A percentile compares a stretch with the other conserved stretches of the same genome.
These are phyloP conservation scores for Cryphonectria radicalis DNA, from an alignment of 2,329 filamentous ascomycete species.

Conservation along the genomic window DNA sequence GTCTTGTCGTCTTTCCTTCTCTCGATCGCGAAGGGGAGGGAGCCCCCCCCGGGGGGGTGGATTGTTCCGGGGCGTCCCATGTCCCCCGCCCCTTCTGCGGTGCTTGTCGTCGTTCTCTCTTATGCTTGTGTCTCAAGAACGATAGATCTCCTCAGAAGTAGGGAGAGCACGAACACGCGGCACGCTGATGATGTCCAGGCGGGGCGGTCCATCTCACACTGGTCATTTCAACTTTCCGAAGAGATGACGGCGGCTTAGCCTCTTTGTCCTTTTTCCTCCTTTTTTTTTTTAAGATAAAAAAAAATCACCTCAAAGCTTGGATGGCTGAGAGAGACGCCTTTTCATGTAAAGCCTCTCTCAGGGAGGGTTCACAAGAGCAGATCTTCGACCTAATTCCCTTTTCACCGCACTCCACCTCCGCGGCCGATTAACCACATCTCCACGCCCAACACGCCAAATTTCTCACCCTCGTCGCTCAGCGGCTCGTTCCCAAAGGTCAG, in stretches of 20 bases:
- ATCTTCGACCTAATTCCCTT: neutral
- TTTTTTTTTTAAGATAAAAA: no score
- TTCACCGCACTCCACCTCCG: conserved; percentile 21
- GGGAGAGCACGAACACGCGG: neutral
- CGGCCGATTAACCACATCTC: conserved; percentile 90
- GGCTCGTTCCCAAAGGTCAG: conserved; percentile 95
- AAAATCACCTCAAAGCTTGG: neutral
- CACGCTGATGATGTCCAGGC: neutral
- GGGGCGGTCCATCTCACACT: neutral
- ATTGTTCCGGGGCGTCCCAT: conserved; percentile 6
- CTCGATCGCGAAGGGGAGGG: neutral
- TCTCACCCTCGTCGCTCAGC: conserved; percentile 87
- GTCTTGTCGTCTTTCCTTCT: neutral
- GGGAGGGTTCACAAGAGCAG: neutral
- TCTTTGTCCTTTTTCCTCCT: no score
- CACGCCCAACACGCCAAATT: conserved; percentile 88
- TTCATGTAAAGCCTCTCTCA: neutral
- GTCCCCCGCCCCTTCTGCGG: conserved; percentile 11
- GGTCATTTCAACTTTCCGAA: no score
- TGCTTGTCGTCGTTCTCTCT: conserved; percentile 17
- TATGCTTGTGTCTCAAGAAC: conserved; percentile 5
- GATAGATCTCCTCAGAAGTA: neutral
- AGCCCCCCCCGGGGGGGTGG: no score
- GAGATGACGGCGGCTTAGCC: neutral
- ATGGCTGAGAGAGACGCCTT: neutral